Conservation (phyloP, 192 early-diverging fungal genomes). For the Backusella macrospora region DNA sequence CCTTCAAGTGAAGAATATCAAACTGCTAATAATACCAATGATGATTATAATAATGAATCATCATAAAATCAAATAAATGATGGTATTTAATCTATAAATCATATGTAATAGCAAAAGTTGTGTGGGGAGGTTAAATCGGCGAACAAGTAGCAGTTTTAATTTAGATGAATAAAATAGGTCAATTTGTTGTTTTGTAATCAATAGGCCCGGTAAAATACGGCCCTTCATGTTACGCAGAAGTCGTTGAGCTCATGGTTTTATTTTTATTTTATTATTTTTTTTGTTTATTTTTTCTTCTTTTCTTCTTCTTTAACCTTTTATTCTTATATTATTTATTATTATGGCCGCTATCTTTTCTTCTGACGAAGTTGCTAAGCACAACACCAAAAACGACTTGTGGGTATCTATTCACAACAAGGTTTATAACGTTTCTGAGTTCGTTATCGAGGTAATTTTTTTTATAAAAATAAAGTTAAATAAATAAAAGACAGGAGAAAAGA, state of each 20-base stretch:
- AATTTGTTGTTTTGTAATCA: constrained; percentile 11
- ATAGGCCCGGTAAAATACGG: constrained; percentile 3
- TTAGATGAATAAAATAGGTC: neutral
- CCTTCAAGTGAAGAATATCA: too few species aligned
- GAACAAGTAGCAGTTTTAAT: neutral
- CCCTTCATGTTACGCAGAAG: neutral
- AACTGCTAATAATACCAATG: too few species aligned
- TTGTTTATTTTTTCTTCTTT: neutral
- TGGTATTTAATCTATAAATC: too few species aligned
- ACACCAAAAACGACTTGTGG: constrained; percentile 75
- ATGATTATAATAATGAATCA: too few species aligned
- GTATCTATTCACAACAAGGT: constrained; percentile 77
- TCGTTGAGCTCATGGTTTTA: constrained; percentile 2
- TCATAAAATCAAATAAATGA: too few species aligned
- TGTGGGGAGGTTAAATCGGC: constrained; percentile 1
- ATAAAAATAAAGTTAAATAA: neutral
- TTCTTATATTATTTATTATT: constrained; percentile 1
- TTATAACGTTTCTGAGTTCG: constrained; percentile 77
- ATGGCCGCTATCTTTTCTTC: constrained; percentile 42
- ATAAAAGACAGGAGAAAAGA: neutral
- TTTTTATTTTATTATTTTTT: neutral
- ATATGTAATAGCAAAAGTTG: too few species aligned
- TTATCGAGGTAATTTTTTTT: constrained; percentile 62
- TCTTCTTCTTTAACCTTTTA: neutral
- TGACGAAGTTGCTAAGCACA: constrained; percentile 74